These are phyloP conservation scores for Monosporascus sp. DNA, from an alignment of 2,329 filamentous ascomycete species.

Conservation along the genomic window DNA sequence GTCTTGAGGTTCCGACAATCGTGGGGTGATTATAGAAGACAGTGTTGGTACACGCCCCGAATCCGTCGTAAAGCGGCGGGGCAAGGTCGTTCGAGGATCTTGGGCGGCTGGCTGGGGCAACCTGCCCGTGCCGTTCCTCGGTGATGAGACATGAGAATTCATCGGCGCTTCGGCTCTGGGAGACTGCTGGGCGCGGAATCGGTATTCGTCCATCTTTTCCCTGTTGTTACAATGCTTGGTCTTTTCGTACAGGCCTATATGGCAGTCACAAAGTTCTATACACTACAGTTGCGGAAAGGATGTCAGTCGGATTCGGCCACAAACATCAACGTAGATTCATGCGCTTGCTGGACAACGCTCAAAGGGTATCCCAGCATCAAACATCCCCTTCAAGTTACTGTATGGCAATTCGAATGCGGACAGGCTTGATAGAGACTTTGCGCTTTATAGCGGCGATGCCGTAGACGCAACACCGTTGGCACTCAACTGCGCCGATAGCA, in stretches of 20 bases:
- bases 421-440: not conserved
- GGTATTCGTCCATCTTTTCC: slow-evolving; percentile 71
- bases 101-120: slow-evolving; percentile 52
- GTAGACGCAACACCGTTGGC: not conserved
- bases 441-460: not conserved
- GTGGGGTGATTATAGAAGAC: slow-evolving; percentile 53
- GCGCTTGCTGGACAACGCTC: not conserved
- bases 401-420: not conserved
- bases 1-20: slow-evolving; percentile 45
- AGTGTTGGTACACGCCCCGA: slow-evolving; percentile 75
- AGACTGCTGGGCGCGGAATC: slow-evolving; percentile 72
- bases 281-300: slow-evolving; percentile 17
- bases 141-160: slow-evolving; percentile 68
- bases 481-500: not conserved
- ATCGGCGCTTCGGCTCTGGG: slow-evolving; percentile 71
- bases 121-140: slow-evolving; percentile 60
- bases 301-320: slow-evolving; percentile 11
- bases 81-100: slow-evolving; percentile 72
- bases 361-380: not conserved
- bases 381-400: not conserved
- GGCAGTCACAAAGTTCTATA: slow-evolving; percentile 32
- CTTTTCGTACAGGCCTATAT: slow-evolving; percentile 36
- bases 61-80: slow-evolving; percentile 92
- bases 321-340: not conserved
- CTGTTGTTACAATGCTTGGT: slow-evolving; percentile 31